These are phyloP conservation scores for Entrophospora sp. DNA, from an alignment of 192 early-diverging fungal species.

Conservation along the genomic window DNA sequence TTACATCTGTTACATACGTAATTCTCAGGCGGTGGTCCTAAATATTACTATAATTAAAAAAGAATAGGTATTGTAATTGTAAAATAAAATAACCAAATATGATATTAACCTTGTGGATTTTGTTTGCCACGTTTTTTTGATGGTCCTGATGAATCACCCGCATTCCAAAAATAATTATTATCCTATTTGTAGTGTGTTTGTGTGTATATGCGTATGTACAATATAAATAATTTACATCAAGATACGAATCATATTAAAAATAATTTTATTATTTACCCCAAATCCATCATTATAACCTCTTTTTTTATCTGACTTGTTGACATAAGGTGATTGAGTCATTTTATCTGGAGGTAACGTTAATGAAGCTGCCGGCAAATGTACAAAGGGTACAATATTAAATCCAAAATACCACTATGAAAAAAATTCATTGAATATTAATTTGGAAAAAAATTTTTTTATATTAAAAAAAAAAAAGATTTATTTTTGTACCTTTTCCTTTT, in stretches of 20 bases:
- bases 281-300: neutral
- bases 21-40: conserved; percentile 26
- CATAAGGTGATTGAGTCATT: conserved; percentile 48
- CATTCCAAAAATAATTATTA: neutral
- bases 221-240: neutral
- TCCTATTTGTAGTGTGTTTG: neutral
- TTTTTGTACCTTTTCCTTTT: conserved; percentile 48
- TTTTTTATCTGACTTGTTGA: conserved; percentile 24
- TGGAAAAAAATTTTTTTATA: neutral
- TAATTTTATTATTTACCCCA: neutral
- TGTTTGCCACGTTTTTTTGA: neutral
- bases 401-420: conserved; percentile 79
- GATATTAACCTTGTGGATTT: neutral
- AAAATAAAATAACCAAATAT: neutral
- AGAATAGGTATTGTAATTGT: neutral
- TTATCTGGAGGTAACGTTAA: conserved; percentile 35
- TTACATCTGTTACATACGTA: conserved; percentile 45
- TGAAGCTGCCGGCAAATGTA: conserved; percentile 22
- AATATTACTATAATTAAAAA: neutral
- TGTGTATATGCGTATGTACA: neutral
- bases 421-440: neutral
- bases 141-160: neutral
- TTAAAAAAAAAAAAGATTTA: neutral
- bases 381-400: conserved; percentile 69
- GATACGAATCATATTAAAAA: neutral